Conservation (phyloP, 2,329 filamentous ascomycete genomes). For the Diplodia corticola region DNA sequence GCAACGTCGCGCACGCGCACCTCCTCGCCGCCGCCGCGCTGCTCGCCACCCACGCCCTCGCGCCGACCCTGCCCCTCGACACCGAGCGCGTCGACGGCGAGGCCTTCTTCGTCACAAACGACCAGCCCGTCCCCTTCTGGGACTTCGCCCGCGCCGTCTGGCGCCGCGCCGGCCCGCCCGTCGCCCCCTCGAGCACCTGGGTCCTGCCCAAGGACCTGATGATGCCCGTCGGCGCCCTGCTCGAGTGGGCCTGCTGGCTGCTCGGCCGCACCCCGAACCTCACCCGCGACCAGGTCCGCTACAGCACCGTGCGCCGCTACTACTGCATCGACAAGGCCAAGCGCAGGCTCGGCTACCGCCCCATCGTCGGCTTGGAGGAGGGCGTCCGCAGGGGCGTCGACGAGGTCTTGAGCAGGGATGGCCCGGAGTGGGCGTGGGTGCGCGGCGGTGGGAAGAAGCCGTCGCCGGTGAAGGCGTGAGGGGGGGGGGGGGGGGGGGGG, state of each 20-base stretch:
- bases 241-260: conserved; percentile 49
- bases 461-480: conserved; percentile 7
- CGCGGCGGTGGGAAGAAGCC: conserved; percentile 10
- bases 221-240: conserved; percentile 43
- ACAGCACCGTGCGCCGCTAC: conserved; percentile 74
- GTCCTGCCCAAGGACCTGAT: conserved; percentile 44
- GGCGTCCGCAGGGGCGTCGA: conserved; percentile 53
- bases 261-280: conserved; percentile 49
- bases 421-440: conserved; percentile 22
- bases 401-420: conserved; percentile 36
- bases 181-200: conserved; percentile 45
- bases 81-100: conserved; percentile 51
- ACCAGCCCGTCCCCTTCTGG: conserved; percentile 53
- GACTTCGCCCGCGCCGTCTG: conserved; percentile 51
- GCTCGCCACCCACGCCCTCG: conserved; percentile 44
- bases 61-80: conserved; percentile 43
- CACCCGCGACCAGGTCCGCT: conserved; percentile 55
- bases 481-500: background rate
- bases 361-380: conserved; percentile 66
- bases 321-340: conserved; percentile 77
- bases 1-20: conserved; percentile 54
- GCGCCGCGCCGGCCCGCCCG: conserved; percentile 45
- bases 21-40: conserved; percentile 53
- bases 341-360: conserved; percentile 66
- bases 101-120: conserved; percentile 55